phyloP scores from a whole-genome alignment of 257 asterid genomes.

The Primulina tabacum region DNA sequence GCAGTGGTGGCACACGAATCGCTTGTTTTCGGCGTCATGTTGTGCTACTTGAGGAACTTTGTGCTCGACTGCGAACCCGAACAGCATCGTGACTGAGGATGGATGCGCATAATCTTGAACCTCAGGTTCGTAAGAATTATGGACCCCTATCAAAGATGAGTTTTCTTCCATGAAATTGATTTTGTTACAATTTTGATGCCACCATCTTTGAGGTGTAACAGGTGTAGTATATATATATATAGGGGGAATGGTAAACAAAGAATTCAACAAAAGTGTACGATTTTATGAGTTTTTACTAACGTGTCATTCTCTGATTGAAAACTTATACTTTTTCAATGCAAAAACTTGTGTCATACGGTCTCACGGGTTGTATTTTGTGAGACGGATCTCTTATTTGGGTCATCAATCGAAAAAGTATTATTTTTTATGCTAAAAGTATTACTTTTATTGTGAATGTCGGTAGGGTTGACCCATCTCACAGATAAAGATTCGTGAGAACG shows the following conservation, averaged over 20 bases:
- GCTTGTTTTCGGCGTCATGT: conserved; percentile 30
- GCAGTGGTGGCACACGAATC: conserved; percentile 69
- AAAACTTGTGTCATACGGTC: no score
- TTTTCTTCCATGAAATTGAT: conserved; percentile 43
- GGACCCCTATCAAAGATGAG: conserved; percentile 29
- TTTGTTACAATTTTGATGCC: conserved; percentile 5
- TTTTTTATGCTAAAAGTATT: no score
- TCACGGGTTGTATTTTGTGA: no score
- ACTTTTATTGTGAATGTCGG: no score
- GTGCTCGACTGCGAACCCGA: conserved; percentile 47
- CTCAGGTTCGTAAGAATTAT: conserved; percentile 18
- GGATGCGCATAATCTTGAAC: conserved; percentile 27
- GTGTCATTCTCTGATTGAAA: neutral
- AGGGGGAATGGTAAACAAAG: neutral
- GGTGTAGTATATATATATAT: conserved; percentile 15
- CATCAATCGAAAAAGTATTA: no score
- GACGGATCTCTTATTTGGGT: no score
- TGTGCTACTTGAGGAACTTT: conserved; percentile 9
- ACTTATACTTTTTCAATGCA: neutral
- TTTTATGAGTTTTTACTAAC: neutral
- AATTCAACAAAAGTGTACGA: neutral
- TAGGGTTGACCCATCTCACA: no score
- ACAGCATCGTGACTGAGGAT: conserved; percentile 44
- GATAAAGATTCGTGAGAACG: no score
- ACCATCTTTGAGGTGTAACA: conserved; percentile 20